A percentile compares a stretch with the other conserved stretches of the same genome.
phyloP scores from a whole-genome alignment of 306 rosid species.

The Pyrus bretschneideri region DNA sequence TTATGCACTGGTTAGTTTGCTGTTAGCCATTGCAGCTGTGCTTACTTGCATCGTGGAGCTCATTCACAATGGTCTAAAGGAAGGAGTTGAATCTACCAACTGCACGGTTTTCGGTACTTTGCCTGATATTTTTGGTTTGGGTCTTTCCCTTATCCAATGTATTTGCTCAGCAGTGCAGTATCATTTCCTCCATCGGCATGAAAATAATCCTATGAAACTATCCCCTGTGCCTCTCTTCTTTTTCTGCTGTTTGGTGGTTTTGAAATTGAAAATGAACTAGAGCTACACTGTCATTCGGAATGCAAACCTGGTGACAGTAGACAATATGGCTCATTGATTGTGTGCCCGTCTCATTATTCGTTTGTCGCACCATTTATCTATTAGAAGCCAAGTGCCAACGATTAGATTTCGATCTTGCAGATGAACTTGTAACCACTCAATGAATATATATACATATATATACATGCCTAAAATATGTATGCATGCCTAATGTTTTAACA shows the following conservation, averaged over 20 bases:
- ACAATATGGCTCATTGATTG: no score
- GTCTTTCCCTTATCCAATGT: not conserved
- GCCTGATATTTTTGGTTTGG: conserved; percentile 3
- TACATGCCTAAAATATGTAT: no score
- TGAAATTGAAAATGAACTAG: not conserved
- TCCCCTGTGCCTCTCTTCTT: not conserved
- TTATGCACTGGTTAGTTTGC: not conserved
- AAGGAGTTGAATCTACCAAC: not conserved
- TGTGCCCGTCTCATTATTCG: no score
- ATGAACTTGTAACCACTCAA: not conserved
- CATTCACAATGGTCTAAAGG: not conserved
- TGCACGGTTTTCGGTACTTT: not conserved
- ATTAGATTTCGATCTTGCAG: not conserved
- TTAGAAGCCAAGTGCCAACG: no score
- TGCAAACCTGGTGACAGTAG: no score
- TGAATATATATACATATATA: no score
- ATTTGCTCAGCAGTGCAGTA: not conserved
- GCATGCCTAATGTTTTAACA: no score
- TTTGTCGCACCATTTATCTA: no score
- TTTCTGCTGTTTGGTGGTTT: not conserved
- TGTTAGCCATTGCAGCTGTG: not conserved
- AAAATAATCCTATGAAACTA: not conserved
- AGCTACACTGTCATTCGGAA: no score
- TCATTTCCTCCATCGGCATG: not conserved
- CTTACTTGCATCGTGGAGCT: not conserved